These are phyloP conservation scores for Blastobotrys peoriensis DNA, from an alignment of 805 yeast genomes.

Conservation along the genomic window DNA sequence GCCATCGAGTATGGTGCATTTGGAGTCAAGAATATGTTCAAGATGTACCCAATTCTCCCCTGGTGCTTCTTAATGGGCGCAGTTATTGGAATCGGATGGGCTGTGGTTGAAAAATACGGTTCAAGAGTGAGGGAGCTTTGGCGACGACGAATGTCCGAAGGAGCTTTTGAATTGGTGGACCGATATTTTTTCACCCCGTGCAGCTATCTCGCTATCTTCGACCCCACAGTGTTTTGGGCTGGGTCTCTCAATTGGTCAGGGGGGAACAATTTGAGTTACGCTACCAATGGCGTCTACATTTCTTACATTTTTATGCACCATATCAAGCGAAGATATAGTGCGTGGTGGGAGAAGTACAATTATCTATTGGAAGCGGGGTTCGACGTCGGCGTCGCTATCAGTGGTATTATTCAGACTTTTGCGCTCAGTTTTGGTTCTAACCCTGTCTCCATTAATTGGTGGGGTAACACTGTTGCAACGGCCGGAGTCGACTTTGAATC, in stretches of 20 bases:
- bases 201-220: constrained; percentile 27
- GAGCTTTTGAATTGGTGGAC: neutral
- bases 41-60: constrained; percentile 39
- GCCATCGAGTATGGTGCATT: constrained; percentile 39
- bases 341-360: constrained; percentile 52
- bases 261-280: constrained; percentile 40
- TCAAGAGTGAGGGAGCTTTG: neutral
- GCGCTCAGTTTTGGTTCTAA: constrained; percentile 33
- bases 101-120: constrained; percentile 19
- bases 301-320: constrained; percentile 42
- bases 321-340: constrained; percentile 36
- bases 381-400: constrained; percentile 45
- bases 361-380: constrained; percentile 44
- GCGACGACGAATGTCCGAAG: neutral
- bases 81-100: constrained; percentile 25
- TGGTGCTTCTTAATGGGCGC: constrained; percentile 43
- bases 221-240: constrained; percentile 42
- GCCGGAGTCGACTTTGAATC: constrained; percentile 12
- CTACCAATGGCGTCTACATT: constrained; percentile 36
- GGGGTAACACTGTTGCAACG: constrained; percentile 38
- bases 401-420: constrained; percentile 41
- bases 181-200: neutral
- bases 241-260: constrained; percentile 39
- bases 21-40: constrained; percentile 36
- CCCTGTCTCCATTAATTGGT: constrained; percentile 33